Conservation (phyloP, 2,329 filamentous ascomycete genomes). For the Grosmannia penicillata region DNA sequence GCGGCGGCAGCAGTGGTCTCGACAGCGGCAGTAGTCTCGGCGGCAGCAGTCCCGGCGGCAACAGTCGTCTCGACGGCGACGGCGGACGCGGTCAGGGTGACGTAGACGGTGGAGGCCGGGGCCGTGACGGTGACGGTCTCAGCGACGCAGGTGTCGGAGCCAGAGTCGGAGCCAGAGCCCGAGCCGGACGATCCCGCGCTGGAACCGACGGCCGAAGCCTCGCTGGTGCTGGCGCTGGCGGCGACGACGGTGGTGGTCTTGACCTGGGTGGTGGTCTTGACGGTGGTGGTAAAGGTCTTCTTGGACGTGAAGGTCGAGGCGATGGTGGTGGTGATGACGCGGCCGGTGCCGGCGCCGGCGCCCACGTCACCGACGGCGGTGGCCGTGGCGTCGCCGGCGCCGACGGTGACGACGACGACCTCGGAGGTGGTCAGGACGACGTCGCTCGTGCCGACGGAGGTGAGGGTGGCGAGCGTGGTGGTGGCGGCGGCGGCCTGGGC, state of each 20-base stretch:
- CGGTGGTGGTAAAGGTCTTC: background rate
- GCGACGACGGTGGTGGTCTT: background rate
- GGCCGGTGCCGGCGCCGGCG: background rate
- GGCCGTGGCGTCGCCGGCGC: background rate
- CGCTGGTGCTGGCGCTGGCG: background rate
- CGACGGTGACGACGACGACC: background rate
- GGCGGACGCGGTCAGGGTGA: conserved; percentile 15
- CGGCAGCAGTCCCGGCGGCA: background rate
- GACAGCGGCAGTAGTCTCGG: background rate
- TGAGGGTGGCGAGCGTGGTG: conserved; percentile 12
- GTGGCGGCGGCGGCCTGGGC: conserved; percentile 15
- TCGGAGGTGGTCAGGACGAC: background rate
- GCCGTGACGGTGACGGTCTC: background rate
- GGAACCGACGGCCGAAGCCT: too few species aligned
- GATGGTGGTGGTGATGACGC: background rate
- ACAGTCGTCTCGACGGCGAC: background rate
- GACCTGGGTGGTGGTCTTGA: too few species aligned
- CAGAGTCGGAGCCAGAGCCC: background rate
- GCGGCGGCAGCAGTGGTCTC: background rate
- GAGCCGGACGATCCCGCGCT: conserved; percentile 1
- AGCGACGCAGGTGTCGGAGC: background rate
- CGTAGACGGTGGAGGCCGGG: conserved; percentile 23
- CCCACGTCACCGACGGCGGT: too few species aligned
- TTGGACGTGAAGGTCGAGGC: background rate
- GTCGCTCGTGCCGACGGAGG: conserved; percentile 5